Evolutionary conservation across 495 filamentous ascomycete genomes (phyloP).

Genomic region (Patellaria atrata): DNA sequence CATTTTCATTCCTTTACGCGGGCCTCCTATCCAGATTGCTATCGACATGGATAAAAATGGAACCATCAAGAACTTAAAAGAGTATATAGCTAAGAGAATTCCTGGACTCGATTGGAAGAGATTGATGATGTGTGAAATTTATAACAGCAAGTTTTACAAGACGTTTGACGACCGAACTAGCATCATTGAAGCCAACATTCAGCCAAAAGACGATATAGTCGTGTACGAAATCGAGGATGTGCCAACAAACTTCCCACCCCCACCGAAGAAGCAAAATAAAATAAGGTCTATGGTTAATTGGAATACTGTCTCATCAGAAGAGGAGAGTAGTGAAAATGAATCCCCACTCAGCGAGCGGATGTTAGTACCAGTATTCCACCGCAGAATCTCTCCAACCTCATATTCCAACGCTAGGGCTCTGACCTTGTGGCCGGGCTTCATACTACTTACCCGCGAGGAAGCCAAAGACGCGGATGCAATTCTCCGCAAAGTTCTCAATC

Average conservation of each 20-base stretch:
- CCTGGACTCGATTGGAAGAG: slow-evolving; percentile 35
- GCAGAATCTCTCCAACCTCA: slow-evolving; percentile 36
- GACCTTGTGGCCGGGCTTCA: slow-evolving; percentile 45
- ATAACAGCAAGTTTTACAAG: slow-evolving; percentile 68
- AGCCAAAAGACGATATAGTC: slow-evolving; percentile 45
- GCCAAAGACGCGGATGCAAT: slow-evolving; percentile 44
- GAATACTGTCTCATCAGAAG: slow-evolving; percentile 37
- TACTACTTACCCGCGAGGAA: slow-evolving; percentile 48
- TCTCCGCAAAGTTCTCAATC: slow-evolving; percentile 43
- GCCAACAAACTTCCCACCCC: slow-evolving; percentile 59
- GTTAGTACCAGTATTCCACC: slow-evolving; percentile 68
- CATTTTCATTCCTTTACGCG: slow-evolving; percentile 56
- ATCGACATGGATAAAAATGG: slow-evolving; percentile 82
- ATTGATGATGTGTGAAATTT: slow-evolving; percentile 65
- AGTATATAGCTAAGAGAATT: slow-evolving; percentile 56
- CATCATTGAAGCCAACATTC: slow-evolving; percentile 54
- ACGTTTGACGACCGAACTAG: slow-evolving; percentile 52
- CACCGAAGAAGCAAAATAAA: slow-evolving; percentile 35
- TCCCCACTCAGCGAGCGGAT: slow-evolving; percentile 53
- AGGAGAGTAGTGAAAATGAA: slow-evolving; percentile 42
- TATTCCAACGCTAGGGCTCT: slow-evolving; percentile 30
- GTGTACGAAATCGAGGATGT: slow-evolving; percentile 66
- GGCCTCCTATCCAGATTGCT: slow-evolving; percentile 48
- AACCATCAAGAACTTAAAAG: slow-evolving; percentile 57
- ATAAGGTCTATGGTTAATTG: slow-evolving; percentile 27